These are phyloP conservation scores for Durio zibethinus DNA, from an alignment of 345 rosid genomes.

Conservation along the genomic window DNA sequence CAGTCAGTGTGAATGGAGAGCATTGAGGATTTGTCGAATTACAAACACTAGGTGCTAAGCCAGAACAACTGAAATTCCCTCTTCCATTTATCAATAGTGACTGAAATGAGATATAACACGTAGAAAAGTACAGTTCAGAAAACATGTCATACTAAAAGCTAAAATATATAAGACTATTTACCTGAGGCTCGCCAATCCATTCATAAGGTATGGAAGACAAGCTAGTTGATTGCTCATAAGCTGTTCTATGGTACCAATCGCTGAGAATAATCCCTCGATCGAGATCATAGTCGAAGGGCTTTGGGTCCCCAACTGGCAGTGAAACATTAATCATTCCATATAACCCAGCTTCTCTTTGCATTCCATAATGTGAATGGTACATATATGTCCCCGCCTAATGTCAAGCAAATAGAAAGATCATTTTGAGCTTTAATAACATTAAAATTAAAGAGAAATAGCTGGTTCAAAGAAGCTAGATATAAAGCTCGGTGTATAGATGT, in stretches of 20 bases:
- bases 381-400: slow-evolving; percentile 59
- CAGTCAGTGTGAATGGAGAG: slow-evolving; percentile 36
- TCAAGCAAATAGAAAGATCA: not conserved
- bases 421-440: not conserved
- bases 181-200: slow-evolving; percentile 87
- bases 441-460: not conserved
- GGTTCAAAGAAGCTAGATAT: not conserved
- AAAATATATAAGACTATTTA: not conserved
- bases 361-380: slow-evolving; percentile 73
- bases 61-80: slow-evolving; percentile 58
- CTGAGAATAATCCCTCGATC: slow-evolving; percentile 57
- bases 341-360: slow-evolving; percentile 71
- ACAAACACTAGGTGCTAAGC: slow-evolving; percentile 26
- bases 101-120: slow-evolving; percentile 32
- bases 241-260: slow-evolving; percentile 68
- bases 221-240: slow-evolving; percentile 56
- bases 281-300: slow-evolving; percentile 59
- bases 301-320: slow-evolving; percentile 34
- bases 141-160: not conserved
- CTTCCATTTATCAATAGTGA: slow-evolving; percentile 70
- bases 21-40: slow-evolving; percentile 49
- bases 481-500: not conserved
- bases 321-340: slow-evolving; percentile 60
- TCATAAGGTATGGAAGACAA: slow-evolving; percentile 49
- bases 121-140: not conserved